These are phyloP conservation scores for Ascochyta clinopodiicola DNA, from an alignment of 2,329 filamentous ascomycete genomes.

Conservation along the genomic window DNA sequence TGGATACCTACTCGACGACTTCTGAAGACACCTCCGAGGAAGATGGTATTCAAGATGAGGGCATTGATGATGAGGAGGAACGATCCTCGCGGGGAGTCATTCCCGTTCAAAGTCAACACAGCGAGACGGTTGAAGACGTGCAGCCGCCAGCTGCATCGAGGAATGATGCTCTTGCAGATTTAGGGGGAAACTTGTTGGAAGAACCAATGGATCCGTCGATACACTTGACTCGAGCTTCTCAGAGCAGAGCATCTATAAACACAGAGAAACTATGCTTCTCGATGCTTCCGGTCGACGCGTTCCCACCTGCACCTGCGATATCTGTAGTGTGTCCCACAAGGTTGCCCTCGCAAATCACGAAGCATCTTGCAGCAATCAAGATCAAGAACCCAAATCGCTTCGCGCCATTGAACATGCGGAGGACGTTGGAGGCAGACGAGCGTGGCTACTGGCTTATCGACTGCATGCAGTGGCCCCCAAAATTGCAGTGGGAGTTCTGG, in stretches of 20 bases:
- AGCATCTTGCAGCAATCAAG: slow-evolving; percentile 34
- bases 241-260: neutral
- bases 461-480: slow-evolving; percentile 60
- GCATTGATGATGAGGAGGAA: neutral
- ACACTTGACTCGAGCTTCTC: neutral
- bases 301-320: slow-evolving; percentile 33
- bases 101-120: no score
- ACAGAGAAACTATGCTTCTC: slow-evolving; percentile 18
- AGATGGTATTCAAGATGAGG: neutral
- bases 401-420: slow-evolving; percentile 48
- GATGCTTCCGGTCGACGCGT: slow-evolving; percentile 30
- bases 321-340: slow-evolving; percentile 23
- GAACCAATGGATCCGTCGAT: neutral
- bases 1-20: slow-evolving; percentile 30
- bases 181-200: neutral
- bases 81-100: no score
- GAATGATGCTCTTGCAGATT: neutral
- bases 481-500: slow-evolving; percentile 65
- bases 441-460: slow-evolving; percentile 79
- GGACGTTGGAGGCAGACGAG: slow-evolving; percentile 66
- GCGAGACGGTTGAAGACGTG: slow-evolving; percentile 1
- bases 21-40: slow-evolving; percentile 34
- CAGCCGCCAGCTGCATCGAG: neutral
- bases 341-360: slow-evolving; percentile 41
- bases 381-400: slow-evolving; percentile 40